phyloP scores from a whole-genome alignment of 2,329 filamentous ascomycete genomes.

The Berkeleyomyces basicola region DNA sequence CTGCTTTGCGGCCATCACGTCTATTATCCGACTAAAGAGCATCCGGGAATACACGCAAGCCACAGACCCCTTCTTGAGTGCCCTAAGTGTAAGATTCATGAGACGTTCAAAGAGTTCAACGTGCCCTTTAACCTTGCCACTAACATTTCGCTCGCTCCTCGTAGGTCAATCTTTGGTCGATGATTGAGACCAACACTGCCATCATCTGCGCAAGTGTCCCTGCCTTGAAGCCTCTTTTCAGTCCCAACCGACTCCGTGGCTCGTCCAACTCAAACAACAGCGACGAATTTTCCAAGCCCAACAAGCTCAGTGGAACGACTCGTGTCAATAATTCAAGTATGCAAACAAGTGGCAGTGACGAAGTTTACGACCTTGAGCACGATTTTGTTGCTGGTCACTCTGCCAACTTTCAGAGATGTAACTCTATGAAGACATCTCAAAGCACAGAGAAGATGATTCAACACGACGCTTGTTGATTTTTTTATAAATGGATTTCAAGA shows the following conservation, averaged over 20 bases:
- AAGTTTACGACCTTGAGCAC: neutral
- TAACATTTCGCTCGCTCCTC: no score
- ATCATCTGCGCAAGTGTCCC: constrained; percentile 33
- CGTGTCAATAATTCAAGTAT: neutral
- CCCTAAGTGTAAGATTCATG: constrained; percentile 16
- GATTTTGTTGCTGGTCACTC: neutral
- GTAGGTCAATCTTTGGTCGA: constrained; percentile 27
- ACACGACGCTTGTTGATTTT: neutral
- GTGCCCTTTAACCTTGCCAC: no score
- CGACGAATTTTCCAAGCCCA: neutral
- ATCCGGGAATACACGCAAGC: constrained; percentile 24
- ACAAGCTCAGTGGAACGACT: neutral
- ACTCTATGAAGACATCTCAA: neutral
- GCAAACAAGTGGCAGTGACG: neutral
- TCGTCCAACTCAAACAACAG: neutral
- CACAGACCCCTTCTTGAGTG: constrained; percentile 21
- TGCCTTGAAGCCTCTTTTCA: constrained; percentile 32
- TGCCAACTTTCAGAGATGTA: neutral
- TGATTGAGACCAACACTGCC: constrained; percentile 33
- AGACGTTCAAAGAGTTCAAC: neutral
- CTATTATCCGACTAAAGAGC: constrained; percentile 25
- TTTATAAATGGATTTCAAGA: neutral
- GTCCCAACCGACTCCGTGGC: constrained; percentile 18
- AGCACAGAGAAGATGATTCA: neutral
- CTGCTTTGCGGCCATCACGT: constrained; percentile 23